These are phyloP conservation scores for Penicillium hordei DNA, from an alignment of 2,329 filamentous ascomycete species.

Conservation along the genomic window DNA sequence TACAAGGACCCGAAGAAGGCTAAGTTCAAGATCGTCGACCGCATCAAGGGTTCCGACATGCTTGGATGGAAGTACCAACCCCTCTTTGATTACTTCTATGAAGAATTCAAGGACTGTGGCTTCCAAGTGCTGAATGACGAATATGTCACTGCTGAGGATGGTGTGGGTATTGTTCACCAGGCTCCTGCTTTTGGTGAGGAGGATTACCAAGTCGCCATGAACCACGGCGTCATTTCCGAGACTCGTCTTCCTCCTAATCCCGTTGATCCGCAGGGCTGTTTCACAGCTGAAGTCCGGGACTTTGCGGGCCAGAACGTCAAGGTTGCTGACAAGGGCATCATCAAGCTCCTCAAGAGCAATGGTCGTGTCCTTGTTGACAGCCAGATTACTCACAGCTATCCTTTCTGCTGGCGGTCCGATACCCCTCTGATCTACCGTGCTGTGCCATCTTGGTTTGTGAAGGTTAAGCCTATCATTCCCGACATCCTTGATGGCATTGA, in stretches of 20 bases:
- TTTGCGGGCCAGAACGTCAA: slow-evolving; percentile 89
- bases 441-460: slow-evolving; percentile 93
- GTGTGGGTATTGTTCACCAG: slow-evolving; percentile 93
- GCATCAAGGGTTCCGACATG: slow-evolving; percentile 80
- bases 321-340: slow-evolving; percentile 86
- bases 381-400: slow-evolving; percentile 87
- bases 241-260: slow-evolving; percentile 82
- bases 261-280: slow-evolving; percentile 79
- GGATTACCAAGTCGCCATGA: slow-evolving; percentile 82
- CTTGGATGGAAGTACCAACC: slow-evolving; percentile 86
- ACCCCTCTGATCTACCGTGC: slow-evolving; percentile 90
- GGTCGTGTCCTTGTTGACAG: slow-evolving; percentile 80
- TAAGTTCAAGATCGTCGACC: slow-evolving; percentile 80
- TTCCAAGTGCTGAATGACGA: slow-evolving; percentile 80
- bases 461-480: slow-evolving; percentile 77
- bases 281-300: slow-evolving; percentile 73
- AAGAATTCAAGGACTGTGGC: slow-evolving; percentile 79
- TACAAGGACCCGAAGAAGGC: slow-evolving; percentile 97
- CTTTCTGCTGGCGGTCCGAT: slow-evolving; percentile 92
- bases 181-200: slow-evolving; percentile 93
- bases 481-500: slow-evolving; percentile 90
- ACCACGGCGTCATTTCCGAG: slow-evolving; percentile 73
- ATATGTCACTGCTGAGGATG: slow-evolving; percentile 86
- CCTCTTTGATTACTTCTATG: slow-evolving; percentile 84
- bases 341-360: slow-evolving; percentile 77